phyloP scores from a whole-genome alignment of 169 alveolate genomes.

The Cryptosporidium viatorum region DNA sequence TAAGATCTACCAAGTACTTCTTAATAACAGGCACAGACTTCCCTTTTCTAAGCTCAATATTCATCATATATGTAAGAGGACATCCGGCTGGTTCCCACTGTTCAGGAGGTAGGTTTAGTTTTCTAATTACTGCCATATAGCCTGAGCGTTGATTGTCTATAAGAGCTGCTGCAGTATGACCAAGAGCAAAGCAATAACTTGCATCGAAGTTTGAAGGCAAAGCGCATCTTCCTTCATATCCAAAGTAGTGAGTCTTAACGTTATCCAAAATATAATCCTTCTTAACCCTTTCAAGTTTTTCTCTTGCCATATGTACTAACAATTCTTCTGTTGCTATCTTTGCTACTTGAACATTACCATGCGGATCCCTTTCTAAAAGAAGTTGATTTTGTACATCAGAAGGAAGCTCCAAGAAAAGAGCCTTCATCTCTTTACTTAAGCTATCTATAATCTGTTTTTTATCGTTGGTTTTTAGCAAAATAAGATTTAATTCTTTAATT shows the following conservation, averaged over 20 bases:
- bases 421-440: conserved; percentile 76
- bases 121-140: conserved; percentile 84
- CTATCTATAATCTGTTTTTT: conserved; percentile 72
- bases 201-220: conserved; percentile 89
- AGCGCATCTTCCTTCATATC: conserved; percentile 92
- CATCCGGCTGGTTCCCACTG: conserved; percentile 90
- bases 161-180: conserved; percentile 85
- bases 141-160: conserved; percentile 84
- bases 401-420: conserved; percentile 78
- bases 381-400: conserved; percentile 84
- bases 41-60: conserved; percentile 89
- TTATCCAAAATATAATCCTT: conserved; percentile 77
- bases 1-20: conserved; percentile 86
- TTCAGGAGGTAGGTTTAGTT: conserved; percentile 78
- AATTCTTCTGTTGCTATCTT: conserved; percentile 89
- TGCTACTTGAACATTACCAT: conserved; percentile 90
- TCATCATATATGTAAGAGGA: conserved; percentile 91
- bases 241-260: conserved; percentile 87
- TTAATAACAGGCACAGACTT: conserved; percentile 87
- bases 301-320: conserved; percentile 76
- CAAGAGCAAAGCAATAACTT: conserved; percentile 88
- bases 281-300: conserved; percentile 14
- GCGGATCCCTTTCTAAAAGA: conserved; percentile 90
- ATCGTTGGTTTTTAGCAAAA: conserved; percentile 10
- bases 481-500: conserved; percentile 79